phyloP scores from a whole-genome alignment of 2,329 filamentous ascomycete species.

The Fusarium lyarnte region DNA sequence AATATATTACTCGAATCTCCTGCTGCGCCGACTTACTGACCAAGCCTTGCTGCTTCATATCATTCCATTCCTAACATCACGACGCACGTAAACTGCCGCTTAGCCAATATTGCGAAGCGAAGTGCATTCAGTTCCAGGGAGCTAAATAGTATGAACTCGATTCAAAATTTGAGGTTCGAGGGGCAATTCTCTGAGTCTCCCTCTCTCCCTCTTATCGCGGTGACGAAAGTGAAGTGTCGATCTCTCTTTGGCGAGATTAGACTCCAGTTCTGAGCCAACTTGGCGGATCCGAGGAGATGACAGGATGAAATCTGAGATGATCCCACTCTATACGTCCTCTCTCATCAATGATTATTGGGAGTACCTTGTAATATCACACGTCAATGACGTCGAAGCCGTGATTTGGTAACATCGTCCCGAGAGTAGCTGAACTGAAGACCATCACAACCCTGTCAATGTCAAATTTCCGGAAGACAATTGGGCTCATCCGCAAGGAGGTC shows the following conservation, averaged over 20 bases:
- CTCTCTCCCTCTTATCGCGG: conserved; percentile 13
- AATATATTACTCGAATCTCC: background rate
- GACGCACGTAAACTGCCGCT: background rate
- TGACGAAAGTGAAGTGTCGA: conserved; percentile 19
- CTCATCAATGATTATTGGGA: background rate
- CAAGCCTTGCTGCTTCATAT: background rate
- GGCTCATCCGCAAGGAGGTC: background rate
- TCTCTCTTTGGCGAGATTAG: conserved; percentile 13
- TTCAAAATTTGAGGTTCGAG: conserved; percentile 1
- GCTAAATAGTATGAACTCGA: background rate
- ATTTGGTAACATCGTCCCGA: background rate
- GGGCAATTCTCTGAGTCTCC: background rate
- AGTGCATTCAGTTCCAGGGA: background rate
- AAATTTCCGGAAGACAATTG: background rate
- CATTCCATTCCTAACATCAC: background rate
- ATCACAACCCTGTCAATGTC: background rate
- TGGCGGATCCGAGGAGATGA: conserved; percentile 7
- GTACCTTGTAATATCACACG: conserved; percentile 17
- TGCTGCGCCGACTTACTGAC: background rate
- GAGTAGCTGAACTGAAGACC: background rate
- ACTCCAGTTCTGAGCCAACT: conserved; percentile 7
- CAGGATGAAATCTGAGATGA: background rate
- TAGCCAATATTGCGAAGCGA: background rate
- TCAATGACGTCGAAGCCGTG: conserved; percentile 14
- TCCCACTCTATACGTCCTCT: background rate